Base-by-base conservation (phyloP, 495 filamentous ascomycete species). In the Podospora appendiculata region DNA sequence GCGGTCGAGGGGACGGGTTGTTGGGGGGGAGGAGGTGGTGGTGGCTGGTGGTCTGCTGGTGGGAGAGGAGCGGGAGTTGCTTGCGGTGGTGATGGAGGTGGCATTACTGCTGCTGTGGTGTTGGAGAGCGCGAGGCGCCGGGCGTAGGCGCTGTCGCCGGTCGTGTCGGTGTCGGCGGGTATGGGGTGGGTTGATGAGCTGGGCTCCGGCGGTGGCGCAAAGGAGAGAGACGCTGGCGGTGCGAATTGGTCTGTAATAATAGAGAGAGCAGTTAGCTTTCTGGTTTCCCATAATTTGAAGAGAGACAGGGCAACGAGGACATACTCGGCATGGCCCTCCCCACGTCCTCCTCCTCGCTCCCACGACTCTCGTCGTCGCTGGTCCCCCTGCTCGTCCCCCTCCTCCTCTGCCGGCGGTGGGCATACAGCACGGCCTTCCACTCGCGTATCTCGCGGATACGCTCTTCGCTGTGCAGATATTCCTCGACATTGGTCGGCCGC, bases 391-490 rank as follows among this genome's bases (percentile, higher is more conserved):
- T 48, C 19, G 47, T 49, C 6, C 38, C 42, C 13, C 84, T 82
- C 51, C 47, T 74, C 50, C 57, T 76, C 47, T 51, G 69, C 19
- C 81, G 79, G 16, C 81, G 79, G 70, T 91, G 88, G 16, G 85
- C 84, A 66, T 94, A 94, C 18, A 96, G 72, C 25, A 84, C 70
- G 19, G 86, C 85, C 60, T 94, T 94, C 92, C 92, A 97, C 51
- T 96, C 90, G 38, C 81, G 76, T 16, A 91, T 78, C 66, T 93
- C 88, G 0, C 75, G 64, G 41, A 90, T 79, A 57, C 86, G 85
- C 65, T 96, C 92, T 33, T 95, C 90, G 55, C 89, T 92, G 38
- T 84, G 74, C 44, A 87, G 80, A 62, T 95, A 96, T 64, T 95
- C 87, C 44, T 90, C 84, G 52, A 92, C 90, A 50, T 81, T 88